These are phyloP conservation scores for Actinomortierella ambigua DNA, from an alignment of 371 early-diverging fungal species.

Conservation along the genomic window DNA sequence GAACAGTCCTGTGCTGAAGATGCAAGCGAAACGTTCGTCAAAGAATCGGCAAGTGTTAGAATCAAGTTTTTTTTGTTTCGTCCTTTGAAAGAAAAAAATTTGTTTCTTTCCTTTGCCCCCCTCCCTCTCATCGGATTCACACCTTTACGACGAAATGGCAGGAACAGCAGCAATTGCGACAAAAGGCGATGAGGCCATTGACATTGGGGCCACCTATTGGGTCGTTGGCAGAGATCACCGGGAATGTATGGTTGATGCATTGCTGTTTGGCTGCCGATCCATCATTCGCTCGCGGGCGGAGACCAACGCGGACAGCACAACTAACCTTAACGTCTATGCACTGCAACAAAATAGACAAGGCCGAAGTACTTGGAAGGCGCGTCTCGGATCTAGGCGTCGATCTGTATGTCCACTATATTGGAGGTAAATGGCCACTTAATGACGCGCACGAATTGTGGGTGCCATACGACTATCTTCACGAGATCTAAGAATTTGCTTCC, in stretches of 20 bases:
- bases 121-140: too few relatives aligned
- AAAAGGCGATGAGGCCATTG: slow-evolving; percentile 1
- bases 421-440: slow-evolving; percentile 17
- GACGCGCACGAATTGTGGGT: too few relatives aligned
- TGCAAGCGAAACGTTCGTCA: too few relatives aligned
- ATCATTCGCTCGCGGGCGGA: too few relatives aligned
- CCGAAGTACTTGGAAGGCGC: slow-evolving; percentile 35
- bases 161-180: too few relatives aligned
- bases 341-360: slow-evolving; percentile 12
- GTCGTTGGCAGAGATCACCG: slow-evolving; percentile 38
- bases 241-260: slow-evolving; percentile 22
- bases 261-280: not conserved
- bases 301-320: not conserved
- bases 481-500: not conserved
- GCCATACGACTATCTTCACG: too few relatives aligned
- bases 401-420: slow-evolving; percentile 36
- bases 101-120: too few relatives aligned
- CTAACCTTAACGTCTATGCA: not conserved
- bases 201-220: slow-evolving; percentile 22
- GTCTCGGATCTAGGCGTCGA: slow-evolving; percentile 26
- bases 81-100: too few relatives aligned
- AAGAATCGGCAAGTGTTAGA: too few relatives aligned
- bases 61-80: too few relatives aligned
- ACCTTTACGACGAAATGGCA: too few relatives aligned
- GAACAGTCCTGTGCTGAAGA: too few relatives aligned